These are phyloP conservation scores for Aspergillus affinis DNA, from an alignment of 495 filamentous ascomycete genomes.

Conservation along the genomic window DNA sequence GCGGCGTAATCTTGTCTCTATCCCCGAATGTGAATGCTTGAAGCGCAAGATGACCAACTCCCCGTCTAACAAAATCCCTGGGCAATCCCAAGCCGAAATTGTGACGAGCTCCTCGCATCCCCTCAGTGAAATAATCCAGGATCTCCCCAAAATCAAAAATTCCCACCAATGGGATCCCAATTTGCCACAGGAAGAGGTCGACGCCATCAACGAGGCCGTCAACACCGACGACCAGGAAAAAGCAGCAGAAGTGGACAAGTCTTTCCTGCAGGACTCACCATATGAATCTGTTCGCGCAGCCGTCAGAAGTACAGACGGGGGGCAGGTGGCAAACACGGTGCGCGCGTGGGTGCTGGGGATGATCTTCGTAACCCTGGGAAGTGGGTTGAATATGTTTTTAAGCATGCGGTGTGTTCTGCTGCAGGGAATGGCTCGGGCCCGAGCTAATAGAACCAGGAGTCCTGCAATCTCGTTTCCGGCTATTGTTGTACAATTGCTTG, in stretches of 20 bases:
- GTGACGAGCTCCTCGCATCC: background rate
- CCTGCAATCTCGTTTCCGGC: background rate
- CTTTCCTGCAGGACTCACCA: conserved; percentile 64
- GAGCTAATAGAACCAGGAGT: background rate
- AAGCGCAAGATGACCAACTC: background rate
- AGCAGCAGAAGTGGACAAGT: conserved; percentile 53
- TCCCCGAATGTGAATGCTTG: background rate
- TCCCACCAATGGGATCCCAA: conserved; percentile 71
- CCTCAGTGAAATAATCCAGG: conserved; percentile 41
- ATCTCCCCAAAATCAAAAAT: conserved; percentile 50
- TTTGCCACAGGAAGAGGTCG: conserved; percentile 58
- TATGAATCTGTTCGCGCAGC: conserved; percentile 60
- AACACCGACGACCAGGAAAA: conserved; percentile 52
- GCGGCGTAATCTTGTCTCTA: background rate
- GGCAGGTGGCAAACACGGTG: conserved; percentile 64
- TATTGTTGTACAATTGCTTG: background rate
- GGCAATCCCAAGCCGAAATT: background rate
- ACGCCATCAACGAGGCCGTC: conserved; percentile 61
- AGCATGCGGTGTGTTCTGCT: conserved; percentile 47
- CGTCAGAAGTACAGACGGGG: conserved; percentile 58
- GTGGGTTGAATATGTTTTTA: conserved; percentile 69
- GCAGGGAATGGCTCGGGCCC: too few species aligned
- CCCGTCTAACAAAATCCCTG: background rate
- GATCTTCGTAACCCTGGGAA: conserved; percentile 63
- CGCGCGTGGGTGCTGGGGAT: conserved; percentile 73